Evolutionary conservation across 2,329 filamentous ascomycete genomes (phyloP).

Genomic region (Ceratocystis colombiana): DNA sequence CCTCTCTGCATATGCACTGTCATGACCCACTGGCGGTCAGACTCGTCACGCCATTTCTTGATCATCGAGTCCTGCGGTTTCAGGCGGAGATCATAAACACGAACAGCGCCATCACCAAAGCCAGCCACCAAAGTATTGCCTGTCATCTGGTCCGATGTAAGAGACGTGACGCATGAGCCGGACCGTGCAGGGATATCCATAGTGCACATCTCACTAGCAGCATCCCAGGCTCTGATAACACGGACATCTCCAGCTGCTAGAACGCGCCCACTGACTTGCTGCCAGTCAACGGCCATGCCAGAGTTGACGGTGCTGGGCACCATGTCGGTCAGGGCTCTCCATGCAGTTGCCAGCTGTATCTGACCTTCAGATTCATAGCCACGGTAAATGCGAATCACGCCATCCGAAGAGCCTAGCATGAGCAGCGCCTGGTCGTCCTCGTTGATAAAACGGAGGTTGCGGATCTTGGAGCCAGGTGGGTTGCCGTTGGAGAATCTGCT

Average conservation of each 20-base stretch:
- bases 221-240: constrained; percentile 93
- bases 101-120: constrained; percentile 88
- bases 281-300: constrained; percentile 96
- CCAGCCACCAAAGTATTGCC: constrained; percentile 93
- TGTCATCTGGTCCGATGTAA: constrained; percentile 96
- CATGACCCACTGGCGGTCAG: constrained; percentile 78
- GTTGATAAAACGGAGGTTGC: constrained; percentile 93
- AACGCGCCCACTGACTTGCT: constrained; percentile 89
- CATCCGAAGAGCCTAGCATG: constrained; percentile 91
- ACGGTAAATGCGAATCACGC: constrained; percentile 84
- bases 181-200: constrained; percentile 92
- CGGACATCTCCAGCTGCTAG: constrained; percentile 95
- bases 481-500: constrained; percentile 92
- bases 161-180: constrained; percentile 85
- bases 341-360: constrained; percentile 79
- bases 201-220: constrained; percentile 81
- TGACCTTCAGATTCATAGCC: constrained; percentile 71
- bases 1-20: constrained; percentile 95
- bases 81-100: constrained; percentile 83
- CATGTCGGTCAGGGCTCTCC: constrained; percentile 85
- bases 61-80: constrained; percentile 85
- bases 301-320: constrained; percentile 90
- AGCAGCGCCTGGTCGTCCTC: constrained; percentile 93
- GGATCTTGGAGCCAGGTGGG: constrained; percentile 80
- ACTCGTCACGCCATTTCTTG: constrained; percentile 89